Base-by-base conservation (phyloP, 1,139 yeast species). In the Kodamaea sp. region DNA sequence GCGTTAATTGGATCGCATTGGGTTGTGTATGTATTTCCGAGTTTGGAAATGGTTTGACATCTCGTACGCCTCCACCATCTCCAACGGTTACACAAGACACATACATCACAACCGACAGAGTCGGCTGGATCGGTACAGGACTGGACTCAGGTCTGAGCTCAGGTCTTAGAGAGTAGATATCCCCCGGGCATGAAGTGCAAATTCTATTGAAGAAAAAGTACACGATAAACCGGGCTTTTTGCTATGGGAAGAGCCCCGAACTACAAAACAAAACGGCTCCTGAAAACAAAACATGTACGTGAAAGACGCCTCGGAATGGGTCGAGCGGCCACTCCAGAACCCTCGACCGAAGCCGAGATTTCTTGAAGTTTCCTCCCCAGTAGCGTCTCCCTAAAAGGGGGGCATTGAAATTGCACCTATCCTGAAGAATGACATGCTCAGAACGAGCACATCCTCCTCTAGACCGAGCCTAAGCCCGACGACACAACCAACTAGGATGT, bases 151-250 rank as follows among this genome's bases (percentile, higher is more conserved):
- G n/a, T n/a, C n/a, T n/a, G n/a, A n/a, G n/a, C n/a, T n/a, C n/a
- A n/a, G n/a, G n/a, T n/a, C n/a, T n/a, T n/a, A 23, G 11, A 7
- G 22, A 19, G 14, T 24, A 15, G 11, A 35, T 70, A 60, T 70
- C 47, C 57, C 68, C 76, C 73, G 76, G 75, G 76, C 76, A 70
- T 70, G 76, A 70, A 70, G 76, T 68, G 66, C 62, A 53, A 49
- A 57, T 53, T 51, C 71, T 69, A 70, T 60, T 44, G 62, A 50
- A 36, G 42, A 66, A 68, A 49, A 53, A 55, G 53, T 51, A 62
- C 69, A 70, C 76, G 76, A 70, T 59, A 68, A 70, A 61, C 75
- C 76, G 71, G 76, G 71, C 44, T 29, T 47, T 24, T 65, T 57
- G 39, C 38, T 70, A 56, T 70, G 61, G 76, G 74, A 68, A 59